Conservation (phyloP, 1,284 basidiomycete genomes). For the Lentinula novae-zelandiae region DNA sequence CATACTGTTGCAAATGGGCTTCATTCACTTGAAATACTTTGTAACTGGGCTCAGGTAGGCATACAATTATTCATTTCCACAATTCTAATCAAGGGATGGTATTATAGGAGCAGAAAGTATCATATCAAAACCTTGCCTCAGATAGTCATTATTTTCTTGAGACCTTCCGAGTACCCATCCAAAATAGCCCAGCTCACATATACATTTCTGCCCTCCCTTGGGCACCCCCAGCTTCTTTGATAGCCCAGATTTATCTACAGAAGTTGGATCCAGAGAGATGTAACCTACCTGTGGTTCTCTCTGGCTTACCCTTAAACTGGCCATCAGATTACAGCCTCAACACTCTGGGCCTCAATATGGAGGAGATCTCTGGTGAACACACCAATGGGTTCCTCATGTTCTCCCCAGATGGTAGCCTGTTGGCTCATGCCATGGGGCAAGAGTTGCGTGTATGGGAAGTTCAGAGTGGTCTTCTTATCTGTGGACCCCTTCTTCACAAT, state of each 20-base stretch:
- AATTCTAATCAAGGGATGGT: not conserved
- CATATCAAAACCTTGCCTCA: not conserved
- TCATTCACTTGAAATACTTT: not conserved
- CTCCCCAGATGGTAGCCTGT: not conserved
- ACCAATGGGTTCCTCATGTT: not conserved
- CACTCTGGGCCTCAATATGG: not conserved
- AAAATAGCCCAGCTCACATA: not conserved
- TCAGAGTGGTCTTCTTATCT: not conserved
- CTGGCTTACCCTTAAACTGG: not conserved
- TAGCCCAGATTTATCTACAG: not conserved
- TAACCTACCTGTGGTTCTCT: not conserved
- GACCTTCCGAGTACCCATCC: not conserved
- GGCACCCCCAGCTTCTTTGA: not conserved
- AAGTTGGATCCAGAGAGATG: not conserved
- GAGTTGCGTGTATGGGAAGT: not conserved
- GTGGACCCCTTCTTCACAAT: not conserved
- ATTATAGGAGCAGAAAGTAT: not conserved
- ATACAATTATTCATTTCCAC: not conserved
- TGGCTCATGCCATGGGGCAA: not conserved
- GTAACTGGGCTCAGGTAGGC: not conserved
- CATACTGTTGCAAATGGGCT: not conserved
- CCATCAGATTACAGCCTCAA: not conserved
- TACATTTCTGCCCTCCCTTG: constrained; percentile 4
- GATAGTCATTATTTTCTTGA: not conserved
- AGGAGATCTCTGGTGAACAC: not conserved